These are phyloP conservation scores for Sordariomycetes sp. DNA, from an alignment of 2,329 filamentous ascomycete species.

Conservation along the genomic window DNA sequence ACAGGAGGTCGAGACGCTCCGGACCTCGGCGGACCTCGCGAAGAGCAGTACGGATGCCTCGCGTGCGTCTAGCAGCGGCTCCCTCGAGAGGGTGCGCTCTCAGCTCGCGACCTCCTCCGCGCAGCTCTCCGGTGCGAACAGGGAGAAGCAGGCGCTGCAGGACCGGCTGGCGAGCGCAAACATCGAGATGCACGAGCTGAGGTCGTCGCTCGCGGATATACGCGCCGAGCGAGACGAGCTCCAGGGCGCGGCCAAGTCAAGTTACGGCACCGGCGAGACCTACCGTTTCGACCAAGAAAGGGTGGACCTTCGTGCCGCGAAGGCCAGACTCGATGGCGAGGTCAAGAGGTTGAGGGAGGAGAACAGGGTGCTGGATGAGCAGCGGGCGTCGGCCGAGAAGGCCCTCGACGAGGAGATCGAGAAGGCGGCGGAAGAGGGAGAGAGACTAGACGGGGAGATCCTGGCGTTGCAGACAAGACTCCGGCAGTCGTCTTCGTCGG, in stretches of 20 bases:
- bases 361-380: slow-evolving; percentile 43
- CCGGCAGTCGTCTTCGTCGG: slow-evolving; percentile 33
- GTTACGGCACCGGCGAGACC: slow-evolving; percentile 43
- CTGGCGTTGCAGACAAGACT: slow-evolving; percentile 36
- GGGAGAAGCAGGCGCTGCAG: slow-evolving; percentile 53
- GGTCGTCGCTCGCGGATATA: slow-evolving; percentile 42
- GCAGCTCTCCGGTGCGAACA: slow-evolving; percentile 43
- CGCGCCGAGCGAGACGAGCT: slow-evolving; percentile 59
- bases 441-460: slow-evolving; percentile 46
- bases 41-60: slow-evolving; percentile 18
- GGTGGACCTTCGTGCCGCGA: slow-evolving; percentile 55
- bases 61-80: slow-evolving; percentile 24
- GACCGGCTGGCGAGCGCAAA: slow-evolving; percentile 50
- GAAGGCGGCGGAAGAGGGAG: slow-evolving; percentile 55
- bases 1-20: slow-evolving; percentile 27
- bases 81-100: slow-evolving; percentile 38
- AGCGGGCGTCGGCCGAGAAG: slow-evolving; percentile 48
- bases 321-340: slow-evolving; percentile 57
- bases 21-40: slow-evolving; percentile 13
- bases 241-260: slow-evolving; percentile 45
- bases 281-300: slow-evolving; percentile 58
- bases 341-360: slow-evolving; percentile 55
- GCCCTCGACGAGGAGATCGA: slow-evolving; percentile 57
- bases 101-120: slow-evolving; percentile 41
- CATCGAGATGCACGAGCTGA: slow-evolving; percentile 48